Evolutionary conservation across 2,329 filamentous ascomycete genomes (phyloP).

Genomic region (Penicillium sp.): DNA sequence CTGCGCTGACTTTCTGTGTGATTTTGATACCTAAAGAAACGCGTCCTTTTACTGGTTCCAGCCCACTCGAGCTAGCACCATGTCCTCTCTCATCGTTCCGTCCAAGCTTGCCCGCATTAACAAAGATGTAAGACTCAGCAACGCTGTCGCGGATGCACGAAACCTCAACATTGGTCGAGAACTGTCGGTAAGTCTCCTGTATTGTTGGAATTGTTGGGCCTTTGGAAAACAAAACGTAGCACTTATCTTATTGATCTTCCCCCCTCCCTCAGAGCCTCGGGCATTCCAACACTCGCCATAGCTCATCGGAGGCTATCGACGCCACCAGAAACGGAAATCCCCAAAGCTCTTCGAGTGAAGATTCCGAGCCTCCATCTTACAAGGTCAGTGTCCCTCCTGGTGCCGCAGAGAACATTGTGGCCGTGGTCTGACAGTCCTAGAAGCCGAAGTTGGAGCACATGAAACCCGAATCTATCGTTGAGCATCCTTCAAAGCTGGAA

Average conservation of each 20-base stretch:
- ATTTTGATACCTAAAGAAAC: neutral
- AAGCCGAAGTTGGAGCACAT: conserved; percentile 50
- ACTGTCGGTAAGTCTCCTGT: conserved; percentile 27
- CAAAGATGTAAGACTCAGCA: conserved; percentile 19
- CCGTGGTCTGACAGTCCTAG: conserved; percentile 39
- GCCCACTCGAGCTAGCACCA: conserved; percentile 9
- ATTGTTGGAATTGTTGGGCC: neutral
- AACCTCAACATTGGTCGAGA: conserved; percentile 23
- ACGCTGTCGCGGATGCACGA: conserved; percentile 21
- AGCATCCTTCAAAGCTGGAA: conserved; percentile 58
- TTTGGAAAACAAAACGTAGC: neutral
- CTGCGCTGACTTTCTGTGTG: neutral
- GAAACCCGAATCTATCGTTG: conserved; percentile 27
- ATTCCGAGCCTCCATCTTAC: conserved; percentile 27
- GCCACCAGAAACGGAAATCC: conserved; percentile 37
- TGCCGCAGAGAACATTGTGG: neutral
- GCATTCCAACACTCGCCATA: conserved; percentile 24
- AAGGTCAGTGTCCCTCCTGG: conserved; percentile 35
- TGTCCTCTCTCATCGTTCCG: conserved; percentile 31
- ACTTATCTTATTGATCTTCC: conserved; percentile 1
- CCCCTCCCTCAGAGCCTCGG: conserved; percentile 24
- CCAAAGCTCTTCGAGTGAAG: conserved; percentile 24
- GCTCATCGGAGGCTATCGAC: conserved; percentile 33
- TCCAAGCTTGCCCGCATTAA: conserved; percentile 26
- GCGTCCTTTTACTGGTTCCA: neutral